Evolutionary conservation across 2,329 filamentous ascomycete species (phyloP).

Genomic region (Sarocladium kiliense): DNA sequence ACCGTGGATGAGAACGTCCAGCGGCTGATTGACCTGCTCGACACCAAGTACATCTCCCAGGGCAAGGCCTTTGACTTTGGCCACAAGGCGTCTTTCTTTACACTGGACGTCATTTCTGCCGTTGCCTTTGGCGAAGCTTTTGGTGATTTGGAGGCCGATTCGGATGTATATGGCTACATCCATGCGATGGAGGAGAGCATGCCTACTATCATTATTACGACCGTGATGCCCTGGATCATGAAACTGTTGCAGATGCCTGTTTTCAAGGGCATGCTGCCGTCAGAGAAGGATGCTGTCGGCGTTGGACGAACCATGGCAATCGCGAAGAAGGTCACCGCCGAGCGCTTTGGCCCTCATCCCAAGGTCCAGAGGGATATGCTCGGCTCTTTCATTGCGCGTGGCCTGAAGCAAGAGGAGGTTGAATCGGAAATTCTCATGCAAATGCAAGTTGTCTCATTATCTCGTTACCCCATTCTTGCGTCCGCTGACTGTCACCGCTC

Average conservation of each 20-base stretch:
- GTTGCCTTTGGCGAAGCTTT: constrained; percentile 47
- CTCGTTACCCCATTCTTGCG: too few species aligned
- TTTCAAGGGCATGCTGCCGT: constrained; percentile 27
- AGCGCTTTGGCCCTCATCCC: background rate
- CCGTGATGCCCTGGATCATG: constrained; percentile 31
- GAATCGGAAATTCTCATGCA: background rate
- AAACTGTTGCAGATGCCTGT: constrained; percentile 30
- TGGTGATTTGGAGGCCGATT: constrained; percentile 43
- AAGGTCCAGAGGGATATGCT: background rate
- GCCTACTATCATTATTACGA: constrained; percentile 30
- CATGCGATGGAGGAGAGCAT: constrained; percentile 36
- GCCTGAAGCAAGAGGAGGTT: background rate
- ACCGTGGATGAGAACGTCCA: constrained; percentile 33
- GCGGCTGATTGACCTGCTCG: constrained; percentile 39
- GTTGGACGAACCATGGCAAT: constrained; percentile 33
- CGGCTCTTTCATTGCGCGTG: background rate
- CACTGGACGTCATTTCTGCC: constrained; percentile 48
- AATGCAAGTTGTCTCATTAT: constrained; percentile 31
- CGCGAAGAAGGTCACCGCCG: constrained; percentile 11
- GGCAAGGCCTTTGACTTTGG: constrained; percentile 40
- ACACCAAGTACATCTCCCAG: constrained; percentile 39
- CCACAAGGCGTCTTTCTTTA: constrained; percentile 45
- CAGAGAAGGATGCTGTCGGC: constrained; percentile 30
- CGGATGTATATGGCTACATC: constrained; percentile 41
- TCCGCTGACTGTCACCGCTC: background rate